Conservation (phyloP, 805 yeast species). For the Cyberlindnera americana region DNA sequence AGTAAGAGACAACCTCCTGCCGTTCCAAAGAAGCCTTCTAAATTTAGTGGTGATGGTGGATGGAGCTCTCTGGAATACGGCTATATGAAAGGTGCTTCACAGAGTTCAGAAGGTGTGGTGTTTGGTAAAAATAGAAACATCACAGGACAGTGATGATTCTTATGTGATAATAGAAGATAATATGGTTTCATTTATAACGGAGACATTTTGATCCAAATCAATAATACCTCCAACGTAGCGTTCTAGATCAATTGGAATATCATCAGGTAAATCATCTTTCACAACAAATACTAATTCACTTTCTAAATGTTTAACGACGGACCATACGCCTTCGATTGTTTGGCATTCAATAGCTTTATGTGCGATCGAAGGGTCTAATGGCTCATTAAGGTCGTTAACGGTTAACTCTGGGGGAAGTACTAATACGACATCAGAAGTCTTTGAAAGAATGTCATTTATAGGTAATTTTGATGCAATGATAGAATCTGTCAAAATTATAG, state of each 20-base stretch:
- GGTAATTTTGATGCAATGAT: slow-evolving; percentile 26
- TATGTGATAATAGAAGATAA: slow-evolving; percentile 21
- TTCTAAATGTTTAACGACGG: slow-evolving; percentile 49
- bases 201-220: slow-evolving; percentile 23
- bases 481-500: slow-evolving; percentile 27
- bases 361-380: slow-evolving; percentile 28
- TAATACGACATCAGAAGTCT: slow-evolving; percentile 31
- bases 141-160: slow-evolving; percentile 13
- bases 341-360: slow-evolving; percentile 35
- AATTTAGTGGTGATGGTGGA: slow-evolving; percentile 25
- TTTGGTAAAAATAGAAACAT: slow-evolving; percentile 52
- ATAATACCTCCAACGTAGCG: slow-evolving; percentile 29
- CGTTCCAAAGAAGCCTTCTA: slow-evolving; percentile 53
- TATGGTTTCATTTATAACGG: slow-evolving; percentile 24
- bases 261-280: slow-evolving; percentile 25
- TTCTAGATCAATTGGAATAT: slow-evolving; percentile 30
- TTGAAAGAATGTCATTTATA: slow-evolving; percentile 21
- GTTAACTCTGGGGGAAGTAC: slow-evolving; percentile 33
- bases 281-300: slow-evolving; percentile 33
- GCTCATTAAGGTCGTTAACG: slow-evolving; percentile 15
- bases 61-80: slow-evolving; percentile 65
- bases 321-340: slow-evolving; percentile 48
- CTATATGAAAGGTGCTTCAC: slow-evolving; percentile 54
- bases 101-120: slow-evolving; percentile 48
- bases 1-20: slow-evolving; percentile 45